Evolutionary conservation across 2,329 filamentous ascomycete species (phyloP).

Genomic region (Talaromyces funiculosus): DNA sequence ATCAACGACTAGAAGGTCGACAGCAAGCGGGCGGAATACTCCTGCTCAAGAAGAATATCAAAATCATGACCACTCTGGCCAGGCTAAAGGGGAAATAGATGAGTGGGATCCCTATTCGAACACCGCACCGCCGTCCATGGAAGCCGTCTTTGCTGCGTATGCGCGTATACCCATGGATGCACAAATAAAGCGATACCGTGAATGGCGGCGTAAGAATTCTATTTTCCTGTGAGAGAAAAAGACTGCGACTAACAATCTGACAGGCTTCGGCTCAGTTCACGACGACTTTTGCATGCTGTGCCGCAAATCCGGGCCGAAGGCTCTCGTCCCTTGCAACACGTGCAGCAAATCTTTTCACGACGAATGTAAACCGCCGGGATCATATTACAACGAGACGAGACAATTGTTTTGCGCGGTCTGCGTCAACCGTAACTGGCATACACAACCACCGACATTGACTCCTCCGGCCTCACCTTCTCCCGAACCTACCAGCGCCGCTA

Average conservation of each 20-base stretch:
- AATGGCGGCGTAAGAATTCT: slow-evolving; percentile 11
- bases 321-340: slow-evolving; percentile 11
- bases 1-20: neutral
- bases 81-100: neutral
- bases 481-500: neutral
- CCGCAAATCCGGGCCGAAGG: slow-evolving; percentile 2
- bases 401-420: slow-evolving; percentile 14
- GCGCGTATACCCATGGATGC: slow-evolving; percentile 5
- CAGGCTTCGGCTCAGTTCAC: slow-evolving; percentile 12
- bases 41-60: neutral
- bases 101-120: slow-evolving; percentile 6
- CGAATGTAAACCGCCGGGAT: slow-evolving; percentile 8
- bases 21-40: neutral
- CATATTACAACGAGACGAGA: neutral
- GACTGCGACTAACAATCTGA: neutral
- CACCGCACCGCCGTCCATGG: neutral
- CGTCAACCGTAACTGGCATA: slow-evolving; percentile 13
- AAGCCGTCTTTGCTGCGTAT: slow-evolving; percentile 1
- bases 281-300: slow-evolving; percentile 14
- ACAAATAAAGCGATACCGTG: slow-evolving; percentile 10
- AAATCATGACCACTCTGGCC: neutral
- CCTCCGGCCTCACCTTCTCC: slow-evolving; percentile 14
- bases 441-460: slow-evolving; percentile 12
- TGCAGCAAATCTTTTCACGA: slow-evolving; percentile 13
- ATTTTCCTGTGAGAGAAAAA: neutral